Conservation (phyloP, 208 protist genomes). For the Trypanosoma avium region DNA sequence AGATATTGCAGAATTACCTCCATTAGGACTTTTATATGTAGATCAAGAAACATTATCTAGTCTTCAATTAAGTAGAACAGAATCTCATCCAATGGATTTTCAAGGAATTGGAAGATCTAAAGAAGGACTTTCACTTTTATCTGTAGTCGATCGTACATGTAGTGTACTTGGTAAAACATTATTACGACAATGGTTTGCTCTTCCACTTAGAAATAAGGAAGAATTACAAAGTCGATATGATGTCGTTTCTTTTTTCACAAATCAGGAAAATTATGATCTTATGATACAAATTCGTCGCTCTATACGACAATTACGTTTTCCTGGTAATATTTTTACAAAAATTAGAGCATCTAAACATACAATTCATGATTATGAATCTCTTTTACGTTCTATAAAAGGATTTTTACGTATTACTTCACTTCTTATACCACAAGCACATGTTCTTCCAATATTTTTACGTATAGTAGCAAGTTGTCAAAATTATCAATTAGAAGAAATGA, state of each 20-base stretch:
- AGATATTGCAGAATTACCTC: constrained; percentile 69
- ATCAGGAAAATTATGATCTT: constrained; percentile 40
- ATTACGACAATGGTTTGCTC: constrained; percentile 77
- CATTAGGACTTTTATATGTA: constrained; percentile 56
- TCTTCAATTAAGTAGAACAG: constrained; percentile 74
- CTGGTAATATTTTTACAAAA: constrained; percentile 63
- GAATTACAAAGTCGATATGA: constrained; percentile 64
- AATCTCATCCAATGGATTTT: constrained; percentile 74
- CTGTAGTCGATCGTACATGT: constrained; percentile 51
- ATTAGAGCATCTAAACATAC: constrained; percentile 62
- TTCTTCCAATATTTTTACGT: constrained; percentile 19
- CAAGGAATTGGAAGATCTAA: constrained; percentile 75
- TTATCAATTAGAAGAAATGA: constrained; percentile 22
- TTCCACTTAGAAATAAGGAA: constrained; percentile 49
- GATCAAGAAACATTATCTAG: constrained; percentile 42
- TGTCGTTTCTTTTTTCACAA: constrained; percentile 66
- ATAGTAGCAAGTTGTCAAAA: constrained; percentile 34
- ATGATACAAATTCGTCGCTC: constrained; percentile 47
- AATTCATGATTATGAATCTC: constrained; percentile 55
- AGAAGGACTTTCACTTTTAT: constrained; percentile 81
- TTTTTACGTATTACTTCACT: constrained; percentile 31
- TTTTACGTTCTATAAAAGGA: constrained; percentile 48
- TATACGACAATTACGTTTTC: constrained; percentile 45
- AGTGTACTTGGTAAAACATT: constrained; percentile 49
- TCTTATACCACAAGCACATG: constrained; percentile 24